Percentiles rank a stretch among this genome's conserved stretches.
Evolutionary conservation across 148 eudicot species (phyloP).

Genomic region (Tetragonia tetragonoides): DNA sequence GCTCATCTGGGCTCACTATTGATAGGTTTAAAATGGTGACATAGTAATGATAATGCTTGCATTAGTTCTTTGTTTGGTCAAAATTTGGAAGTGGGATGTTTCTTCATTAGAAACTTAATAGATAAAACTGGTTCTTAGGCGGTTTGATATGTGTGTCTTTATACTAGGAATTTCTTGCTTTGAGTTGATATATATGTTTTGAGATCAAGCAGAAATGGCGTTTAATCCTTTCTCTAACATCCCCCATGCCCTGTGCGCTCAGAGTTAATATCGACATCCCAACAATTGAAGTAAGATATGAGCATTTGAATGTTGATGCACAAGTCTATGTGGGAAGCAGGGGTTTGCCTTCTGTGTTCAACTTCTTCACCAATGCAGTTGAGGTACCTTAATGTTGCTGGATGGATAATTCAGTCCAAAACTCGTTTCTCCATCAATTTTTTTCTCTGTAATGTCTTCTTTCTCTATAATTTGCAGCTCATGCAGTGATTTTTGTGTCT

Average conservation of each 20-base stretch:
- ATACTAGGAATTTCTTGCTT: neutral
- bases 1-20: neutral
- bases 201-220: neutral
- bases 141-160: neutral
- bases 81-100: neutral
- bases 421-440: neutral
- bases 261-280: slow-evolving; percentile 87
- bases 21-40: neutral
- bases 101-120: neutral
- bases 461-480: neutral
- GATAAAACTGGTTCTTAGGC: too few species aligned
- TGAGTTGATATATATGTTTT: neutral
- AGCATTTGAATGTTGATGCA: slow-evolving; percentile 72
- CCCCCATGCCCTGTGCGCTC: neutral
- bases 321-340: slow-evolving; percentile 67
- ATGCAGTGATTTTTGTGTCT: slow-evolving; percentile 2
- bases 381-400: slow-evolving; percentile 46
- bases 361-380: slow-evolving; percentile 56
- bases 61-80: neutral
- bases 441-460: neutral
- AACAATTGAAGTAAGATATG: slow-evolving; percentile 81
- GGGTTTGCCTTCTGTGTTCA: slow-evolving; percentile 77
- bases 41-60: neutral
- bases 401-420: neutral
- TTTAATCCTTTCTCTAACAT: neutral